phyloP scores from a whole-genome alignment of 345 rosid genomes.

The Bruguiera gymnorhiza region DNA sequence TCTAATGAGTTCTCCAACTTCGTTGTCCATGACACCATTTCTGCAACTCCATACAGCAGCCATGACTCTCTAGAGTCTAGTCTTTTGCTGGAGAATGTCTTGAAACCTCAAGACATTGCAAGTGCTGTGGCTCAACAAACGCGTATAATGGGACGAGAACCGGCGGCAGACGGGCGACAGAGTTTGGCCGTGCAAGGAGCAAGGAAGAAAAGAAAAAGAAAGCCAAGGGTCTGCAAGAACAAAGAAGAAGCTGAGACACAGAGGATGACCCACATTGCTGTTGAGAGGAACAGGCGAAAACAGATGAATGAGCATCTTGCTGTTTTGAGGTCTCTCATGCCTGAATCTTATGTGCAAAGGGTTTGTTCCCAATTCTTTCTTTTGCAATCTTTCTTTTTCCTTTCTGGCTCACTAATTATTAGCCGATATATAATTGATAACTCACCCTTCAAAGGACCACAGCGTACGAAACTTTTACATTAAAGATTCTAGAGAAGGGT shows the following conservation, averaged over 20 bases:
- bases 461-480: too few species aligned
- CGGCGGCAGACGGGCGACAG: conserved; percentile 8
- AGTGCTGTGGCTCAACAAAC: conserved; percentile 19
- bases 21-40: conserved; percentile 60
- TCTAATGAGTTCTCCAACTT: conserved; percentile 64
- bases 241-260: conserved; percentile 82
- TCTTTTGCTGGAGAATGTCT: conserved; percentile 12
- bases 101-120: conserved; percentile 22
- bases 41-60: conserved; percentile 46
- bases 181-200: conserved; percentile 36
- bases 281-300: conserved; percentile 84
- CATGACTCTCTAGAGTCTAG: conserved; percentile 23
- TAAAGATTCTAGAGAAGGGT: too few species aligned
- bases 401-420: too few species aligned
- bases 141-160: conserved; percentile 8
- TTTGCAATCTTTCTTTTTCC: background rate
- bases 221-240: conserved; percentile 73
- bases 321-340: conserved; percentile 81
- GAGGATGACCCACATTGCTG: conserved; percentile 91
- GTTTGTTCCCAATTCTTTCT: conserved; percentile 23
- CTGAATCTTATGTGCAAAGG: conserved; percentile 78
- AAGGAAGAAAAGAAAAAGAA: conserved; percentile 66
- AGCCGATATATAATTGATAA: too few species aligned
- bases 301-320: conserved; percentile 85
- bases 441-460: too few species aligned